Percentiles rank a stretch among this genome's conserved stretches.
Evolutionary conservation across 257 asterid species (phyloP).

Genomic region (Apocynum venetum): DNA sequence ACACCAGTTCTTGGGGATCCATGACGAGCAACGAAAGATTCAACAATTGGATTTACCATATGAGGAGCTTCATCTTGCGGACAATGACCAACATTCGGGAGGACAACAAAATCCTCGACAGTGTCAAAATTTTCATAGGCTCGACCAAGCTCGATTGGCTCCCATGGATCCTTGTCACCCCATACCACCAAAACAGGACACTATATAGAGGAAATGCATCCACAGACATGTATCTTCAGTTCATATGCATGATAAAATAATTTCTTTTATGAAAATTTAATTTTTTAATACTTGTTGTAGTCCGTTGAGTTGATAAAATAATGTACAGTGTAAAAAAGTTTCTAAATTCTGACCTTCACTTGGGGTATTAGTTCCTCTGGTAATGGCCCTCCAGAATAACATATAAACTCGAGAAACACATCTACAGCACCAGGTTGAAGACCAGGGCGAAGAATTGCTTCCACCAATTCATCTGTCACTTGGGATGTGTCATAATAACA

Average conservation of each 20-base stretch:
- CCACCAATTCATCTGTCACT: slow-evolving; percentile 90
- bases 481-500: slow-evolving; percentile 87
- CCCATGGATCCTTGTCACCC: slow-evolving; percentile 99
- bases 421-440: slow-evolving; percentile 89
- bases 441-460: slow-evolving; percentile 80
- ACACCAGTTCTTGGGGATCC: slow-evolving; percentile 13
- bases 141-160: slow-evolving; percentile 81
- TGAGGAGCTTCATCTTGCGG: slow-evolving; percentile 99
- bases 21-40: slow-evolving; percentile 72
- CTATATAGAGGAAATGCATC: slow-evolving; percentile 27
- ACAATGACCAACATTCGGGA: slow-evolving; percentile 92
- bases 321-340: background rate
- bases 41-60: slow-evolving; percentile 66
- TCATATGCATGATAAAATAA: background rate
- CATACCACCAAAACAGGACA: slow-evolving; percentile 90
- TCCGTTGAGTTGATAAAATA: too few relatives aligned
- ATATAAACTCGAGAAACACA: slow-evolving; percentile 95
- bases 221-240: background rate
- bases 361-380: slow-evolving; percentile 91
- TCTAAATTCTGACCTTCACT: slow-evolving; percentile 51
- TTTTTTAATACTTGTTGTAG: too few relatives aligned
- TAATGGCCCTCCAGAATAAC: slow-evolving; percentile 95
- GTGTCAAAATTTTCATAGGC: slow-evolving; percentile 61
- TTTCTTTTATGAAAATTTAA: too few relatives aligned
- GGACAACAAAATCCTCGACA: slow-evolving; percentile 75